These are phyloP conservation scores for Berberis thunbergii DNA, from an alignment of 164 flowering plant species.

Conservation along the genomic window DNA sequence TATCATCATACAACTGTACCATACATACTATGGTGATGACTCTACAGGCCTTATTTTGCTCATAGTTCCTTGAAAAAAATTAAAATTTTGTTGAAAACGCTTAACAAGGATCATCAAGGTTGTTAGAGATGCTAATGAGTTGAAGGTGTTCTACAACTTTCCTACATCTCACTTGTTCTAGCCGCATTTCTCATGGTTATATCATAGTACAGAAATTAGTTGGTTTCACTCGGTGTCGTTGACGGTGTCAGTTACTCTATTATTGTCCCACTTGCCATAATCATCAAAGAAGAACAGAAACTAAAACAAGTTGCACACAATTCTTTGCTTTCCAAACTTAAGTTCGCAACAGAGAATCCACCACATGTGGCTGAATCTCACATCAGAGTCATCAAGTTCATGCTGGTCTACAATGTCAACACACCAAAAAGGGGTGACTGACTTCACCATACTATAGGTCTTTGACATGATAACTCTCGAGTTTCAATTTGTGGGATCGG, in stretches of 20 bases:
- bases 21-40: constrained; percentile 31
- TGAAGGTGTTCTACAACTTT: constrained; percentile 23
- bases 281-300: constrained; percentile 16
- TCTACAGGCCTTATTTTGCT: constrained; percentile 22
- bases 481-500: constrained; percentile 50
- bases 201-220: constrained; percentile 24
- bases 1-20: constrained; percentile 49
- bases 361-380: not conserved
- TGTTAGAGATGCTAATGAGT: constrained; percentile 18
- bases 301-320: no score
- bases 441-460: constrained; percentile 55
- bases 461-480: constrained; percentile 57
- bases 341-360: not conserved
- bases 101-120: constrained; percentile 23
- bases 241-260: constrained; percentile 12
- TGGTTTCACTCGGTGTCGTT: constrained; percentile 10
- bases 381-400: constrained; percentile 2
- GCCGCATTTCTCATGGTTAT: constrained; percentile 32
- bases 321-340: no score
- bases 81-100: constrained; percentile 18
- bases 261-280: constrained; percentile 20
- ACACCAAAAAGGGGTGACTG: constrained; percentile 50
- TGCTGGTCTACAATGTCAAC: constrained; percentile 23
- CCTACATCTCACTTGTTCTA: constrained; percentile 24
- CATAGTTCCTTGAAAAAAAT: constrained; percentile 26